Conservation (phyloP, 1,139 yeast genomes). For the Pneumocystis jirovecii region DNA sequence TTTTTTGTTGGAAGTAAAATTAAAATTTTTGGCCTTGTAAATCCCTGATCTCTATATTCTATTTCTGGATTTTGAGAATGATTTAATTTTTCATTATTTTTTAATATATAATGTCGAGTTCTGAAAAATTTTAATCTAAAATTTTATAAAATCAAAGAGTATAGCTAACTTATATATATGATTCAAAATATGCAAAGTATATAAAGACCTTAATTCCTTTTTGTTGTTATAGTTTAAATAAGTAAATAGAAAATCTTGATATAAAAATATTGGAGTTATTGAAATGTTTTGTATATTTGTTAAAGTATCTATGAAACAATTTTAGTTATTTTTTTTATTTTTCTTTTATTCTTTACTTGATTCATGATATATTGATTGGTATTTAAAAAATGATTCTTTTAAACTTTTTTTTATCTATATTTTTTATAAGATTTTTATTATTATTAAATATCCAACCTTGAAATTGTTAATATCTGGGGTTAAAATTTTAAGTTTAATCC, state of each 20-base stretch:
- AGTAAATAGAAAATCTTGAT: slow-evolving; percentile 59
- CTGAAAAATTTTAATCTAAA: slow-evolving; percentile 25
- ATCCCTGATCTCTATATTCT: slow-evolving; percentile 84
- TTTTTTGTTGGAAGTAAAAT: slow-evolving; percentile 75
- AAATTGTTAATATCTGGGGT: not conserved
- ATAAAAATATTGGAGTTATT: slow-evolving; percentile 51
- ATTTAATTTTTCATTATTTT: slow-evolving; percentile 50
- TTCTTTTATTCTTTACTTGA: not conserved
- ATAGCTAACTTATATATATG: slow-evolving; percentile 39
- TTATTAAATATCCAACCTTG: slow-evolving; percentile 1
- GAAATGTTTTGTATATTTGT: slow-evolving; percentile 30
- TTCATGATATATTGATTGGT: slow-evolving; percentile 4
- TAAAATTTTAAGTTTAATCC: slow-evolving; percentile 3
- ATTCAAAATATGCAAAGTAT: slow-evolving; percentile 58
- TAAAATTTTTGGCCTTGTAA: slow-evolving; percentile 79
- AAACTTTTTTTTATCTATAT: slow-evolving; percentile 10
- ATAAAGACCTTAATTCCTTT: slow-evolving; percentile 44
- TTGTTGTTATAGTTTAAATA: slow-evolving; percentile 33
- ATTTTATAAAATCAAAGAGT: not conserved
- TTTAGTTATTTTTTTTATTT: not conserved
- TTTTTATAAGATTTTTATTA: not conserved
- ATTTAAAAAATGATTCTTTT: slow-evolving; percentile 6
- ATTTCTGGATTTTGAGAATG: slow-evolving; percentile 25
- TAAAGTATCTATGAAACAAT: slow-evolving; percentile 16
- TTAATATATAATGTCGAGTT: slow-evolving; percentile 66